Evolutionary conservation across 2,329 filamentous ascomycete species (phyloP), one percentile per base, ranked within the genome.

Genomic region (Ascochyta clinopodiicola): DNA sequence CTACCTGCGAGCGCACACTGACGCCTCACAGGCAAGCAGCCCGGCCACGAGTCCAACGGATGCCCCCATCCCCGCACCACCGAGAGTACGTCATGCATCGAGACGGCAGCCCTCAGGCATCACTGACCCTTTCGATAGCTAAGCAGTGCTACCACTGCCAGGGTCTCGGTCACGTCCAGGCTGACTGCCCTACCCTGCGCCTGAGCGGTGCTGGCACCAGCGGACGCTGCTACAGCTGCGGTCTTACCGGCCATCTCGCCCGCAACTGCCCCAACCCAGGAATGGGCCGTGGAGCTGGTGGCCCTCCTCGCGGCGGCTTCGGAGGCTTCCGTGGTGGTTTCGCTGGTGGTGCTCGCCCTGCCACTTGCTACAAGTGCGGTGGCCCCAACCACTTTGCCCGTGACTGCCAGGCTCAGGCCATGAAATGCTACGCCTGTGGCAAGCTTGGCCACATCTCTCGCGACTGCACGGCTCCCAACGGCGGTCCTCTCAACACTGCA

Each of bases 121-220:
- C 21, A 29, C 46, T 43, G 51, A 48, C 39, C 34, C 25, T 27
- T 35, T 34, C 49, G 42, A 57, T 70, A 88, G 92, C 92, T 48
- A 99, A 99, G 88, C 95, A 99, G 84, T 99, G 95, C 87, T 99
- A 99, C 79, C 95, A 98, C 82, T 99, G 95, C 85, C 95, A 98
- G 83, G 95, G 95, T 56, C 86, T 98, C 60, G 95, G 95, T 66
- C 95, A 99, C 77, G 95, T 99, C 71, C 95, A 99, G 83, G 95
- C 95, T 68, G 95, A 99, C 79, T 99, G 95, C 86, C 95, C 95
- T 71, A 98, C 95, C 60, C 86, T 99, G 63, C 92, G 95, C 68
- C 80, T 99, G 77, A 96, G 88, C 78, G 93, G 84, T 57, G 89
- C 88, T 68, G 86, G 88, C 61, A 88, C 88, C 58, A 88, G 89